phyloP scores from a whole-genome alignment of 805 yeast genomes.

The Lipomyces mesembrius region DNA sequence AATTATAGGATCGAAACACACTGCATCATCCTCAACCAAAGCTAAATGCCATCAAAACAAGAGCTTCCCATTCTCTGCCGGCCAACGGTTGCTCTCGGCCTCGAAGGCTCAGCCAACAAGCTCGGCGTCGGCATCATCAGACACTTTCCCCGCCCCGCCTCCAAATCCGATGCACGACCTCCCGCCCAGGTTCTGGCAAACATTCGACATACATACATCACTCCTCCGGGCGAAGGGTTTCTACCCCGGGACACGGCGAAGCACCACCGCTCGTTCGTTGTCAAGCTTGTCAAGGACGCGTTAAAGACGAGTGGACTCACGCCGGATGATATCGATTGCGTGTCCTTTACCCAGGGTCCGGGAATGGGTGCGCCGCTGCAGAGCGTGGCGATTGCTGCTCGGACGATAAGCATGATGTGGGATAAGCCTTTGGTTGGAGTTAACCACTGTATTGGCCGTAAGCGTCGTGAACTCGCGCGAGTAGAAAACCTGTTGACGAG shows the following conservation, averaged over 20 bases:
- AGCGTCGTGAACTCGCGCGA: slow-evolving; percentile 7
- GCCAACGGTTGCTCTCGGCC: slow-evolving; percentile 70
- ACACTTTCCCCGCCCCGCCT: slow-evolving; percentile 63
- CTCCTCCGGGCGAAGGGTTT: slow-evolving; percentile 99
- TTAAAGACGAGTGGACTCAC: slow-evolving; percentile 62
- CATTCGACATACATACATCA: slow-evolving; percentile 89
- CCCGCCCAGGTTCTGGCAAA: slow-evolving; percentile 79
- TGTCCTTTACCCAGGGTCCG: slow-evolving; percentile 97
- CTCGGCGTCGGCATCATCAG: slow-evolving; percentile 90
- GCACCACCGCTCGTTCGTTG: slow-evolving; percentile 95
- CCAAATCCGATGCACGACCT: slow-evolving; percentile 47
- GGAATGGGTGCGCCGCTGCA: slow-evolving; percentile 99
- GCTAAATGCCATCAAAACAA: slow-evolving; percentile 23
- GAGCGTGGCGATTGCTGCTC: slow-evolving; percentile 88
- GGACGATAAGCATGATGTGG: slow-evolving; percentile 83
- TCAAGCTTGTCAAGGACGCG: slow-evolving; percentile 70
- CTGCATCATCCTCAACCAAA: too few relatives aligned
- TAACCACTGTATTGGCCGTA: slow-evolving; percentile 91
- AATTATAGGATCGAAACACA: too few relatives aligned
- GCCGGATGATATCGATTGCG: slow-evolving; percentile 50
- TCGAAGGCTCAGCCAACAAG: slow-evolving; percentile 97
- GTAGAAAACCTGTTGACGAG: not conserved
- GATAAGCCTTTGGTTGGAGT: slow-evolving; percentile 87
- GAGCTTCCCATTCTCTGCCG: slow-evolving; percentile 5
- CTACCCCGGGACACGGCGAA: slow-evolving; percentile 95